Base-by-base conservation (phyloP, 768 basidiomycete species). In the Suillus sp. region DNA sequence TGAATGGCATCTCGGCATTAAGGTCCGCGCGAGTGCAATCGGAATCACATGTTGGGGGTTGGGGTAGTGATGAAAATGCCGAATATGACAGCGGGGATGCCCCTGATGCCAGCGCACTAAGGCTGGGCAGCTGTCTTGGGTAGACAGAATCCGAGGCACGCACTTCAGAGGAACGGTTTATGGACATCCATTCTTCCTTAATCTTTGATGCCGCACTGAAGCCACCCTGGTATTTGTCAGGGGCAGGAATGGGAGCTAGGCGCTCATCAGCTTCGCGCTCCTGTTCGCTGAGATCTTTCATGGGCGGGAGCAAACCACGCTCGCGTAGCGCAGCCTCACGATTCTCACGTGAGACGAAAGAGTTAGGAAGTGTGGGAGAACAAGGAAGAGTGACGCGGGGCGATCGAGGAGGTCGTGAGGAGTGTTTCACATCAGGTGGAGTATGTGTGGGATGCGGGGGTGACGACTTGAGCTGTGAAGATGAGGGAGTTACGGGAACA, bases 271-370 rank as follows among this genome's bases (percentile, higher is more conserved):
- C 59, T 80, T 78, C 72, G 74, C 80, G 66, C 73, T 82, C 75
- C 59, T 77, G 75, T 47, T 69, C 50, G 50, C 77, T 80, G 6
- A 78, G 72, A 57, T 76, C 75, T 40, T 71, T 75, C 30, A 63
- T 45, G 1, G 83, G 80, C 27, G 88, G 86, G 2, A 84, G 75
- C 43, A 89, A 76, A 0, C 87, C 87, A 37, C 86, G 81, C 66
- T 82, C 86, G 14, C 87, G 81, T 25, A 89, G 78, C 1, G 87
- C 87, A 3, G 84, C 86, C 53, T 86, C 83, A 25, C 74, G 60
- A 25, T 67, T 64, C 7, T 64, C 62, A 45, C 58, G 70, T 1
- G 75, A 75, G 53, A 61, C n/a, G 20, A 72, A 64, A 30, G 62
- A 58, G 42, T 70, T 72, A 0, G 75, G 74, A 38, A 68, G 68